Evolutionary conservation across 805 yeast species (phyloP), one percentile per base, ranked within the genome.

Genomic region (Saccharomyces paradoxus): DNA sequence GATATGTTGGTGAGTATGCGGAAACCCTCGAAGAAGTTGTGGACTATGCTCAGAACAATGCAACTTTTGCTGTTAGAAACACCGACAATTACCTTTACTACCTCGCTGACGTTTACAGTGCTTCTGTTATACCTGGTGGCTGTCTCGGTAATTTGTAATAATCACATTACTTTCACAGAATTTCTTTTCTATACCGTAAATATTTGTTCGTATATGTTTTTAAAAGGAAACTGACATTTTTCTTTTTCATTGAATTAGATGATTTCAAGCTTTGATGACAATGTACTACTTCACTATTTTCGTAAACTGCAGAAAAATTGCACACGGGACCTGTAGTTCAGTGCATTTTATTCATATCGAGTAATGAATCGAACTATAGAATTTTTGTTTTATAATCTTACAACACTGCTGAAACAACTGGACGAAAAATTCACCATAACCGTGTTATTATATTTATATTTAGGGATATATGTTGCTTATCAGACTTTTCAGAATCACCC

Each of bases 51-150:
- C 58, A 63, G 46, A 55, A 58, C 22, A 65, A 66, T 51, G 56
- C 73, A 2, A 61, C 71, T 14, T 68, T 62, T 49, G 74, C 77
- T 2, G 71, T 71, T 30, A 65, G 68, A 58, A 74, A 72, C 55
- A 61, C 70, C 28, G 75, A 71, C 32, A 60, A 60, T 50, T 58
- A 66, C 49, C 59, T 71, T 53, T 68, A 61, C 53, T 71, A 67
- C 50, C 60, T 71, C 2, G 64, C 71, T 13, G 73, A 71, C 17
- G 66, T 63, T 28, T 71, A 70, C 54, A 63, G 71, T 9, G 58
- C 58, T 50, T 57, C 68, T 24, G 58, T 66, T n/a, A 63, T 64
- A 13, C 60, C 65, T 32, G 69, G 62, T 46, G 73, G 73, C 4
- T 69, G 73, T 54, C 50, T 63, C 4, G 44, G 44, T 37, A 17